Conservation (phyloP, 2,329 filamentous ascomycete genomes). For the Sphaerostilbella broomeana region DNA sequence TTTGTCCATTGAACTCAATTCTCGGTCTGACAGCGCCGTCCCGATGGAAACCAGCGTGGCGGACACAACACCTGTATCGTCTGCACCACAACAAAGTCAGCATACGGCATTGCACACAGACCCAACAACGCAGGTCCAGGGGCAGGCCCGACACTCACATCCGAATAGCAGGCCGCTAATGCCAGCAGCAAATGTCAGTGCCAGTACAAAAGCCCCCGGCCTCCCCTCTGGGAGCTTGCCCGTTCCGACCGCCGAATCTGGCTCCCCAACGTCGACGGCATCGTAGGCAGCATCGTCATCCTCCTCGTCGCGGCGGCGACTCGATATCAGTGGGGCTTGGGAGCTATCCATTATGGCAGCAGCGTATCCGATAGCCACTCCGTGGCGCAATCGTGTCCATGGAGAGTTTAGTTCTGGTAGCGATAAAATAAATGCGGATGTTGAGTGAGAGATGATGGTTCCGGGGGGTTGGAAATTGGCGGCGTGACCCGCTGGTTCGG, state of each 20-base stretch:
- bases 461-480: slow-evolving; percentile 7
- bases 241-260: slow-evolving; percentile 17
- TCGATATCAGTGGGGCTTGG: slow-evolving; percentile 34
- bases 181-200: slow-evolving; percentile 57
- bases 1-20: slow-evolving; percentile 58
- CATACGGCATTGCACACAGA: too few species aligned
- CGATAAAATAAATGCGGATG: too few species aligned
- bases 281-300: slow-evolving; percentile 28
- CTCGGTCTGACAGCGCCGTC: slow-evolving; percentile 48
- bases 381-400: slow-evolving; percentile 1
- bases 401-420: too few species aligned
- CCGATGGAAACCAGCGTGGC: slow-evolving; percentile 60
- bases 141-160: slow-evolving; percentile 53
- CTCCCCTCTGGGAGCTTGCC: slow-evolving; percentile 23
- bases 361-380: not conserved
- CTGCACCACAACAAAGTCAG: slow-evolving; percentile 26
- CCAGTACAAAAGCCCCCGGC: slow-evolving; percentile 51
- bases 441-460: too few species aligned
- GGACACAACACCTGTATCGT: slow-evolving; percentile 63
- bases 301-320: slow-evolving; percentile 23
- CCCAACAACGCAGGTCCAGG: too few species aligned
- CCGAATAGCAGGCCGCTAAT: slow-evolving; percentile 64
- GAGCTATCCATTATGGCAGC: slow-evolving; percentile 28
- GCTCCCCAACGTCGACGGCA: slow-evolving; percentile 19
- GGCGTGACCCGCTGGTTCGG: slow-evolving; percentile 8